Evolutionary conservation across 768 basidiomycete species (phyloP).

Genomic region (Pleurotus eryngii): DNA sequence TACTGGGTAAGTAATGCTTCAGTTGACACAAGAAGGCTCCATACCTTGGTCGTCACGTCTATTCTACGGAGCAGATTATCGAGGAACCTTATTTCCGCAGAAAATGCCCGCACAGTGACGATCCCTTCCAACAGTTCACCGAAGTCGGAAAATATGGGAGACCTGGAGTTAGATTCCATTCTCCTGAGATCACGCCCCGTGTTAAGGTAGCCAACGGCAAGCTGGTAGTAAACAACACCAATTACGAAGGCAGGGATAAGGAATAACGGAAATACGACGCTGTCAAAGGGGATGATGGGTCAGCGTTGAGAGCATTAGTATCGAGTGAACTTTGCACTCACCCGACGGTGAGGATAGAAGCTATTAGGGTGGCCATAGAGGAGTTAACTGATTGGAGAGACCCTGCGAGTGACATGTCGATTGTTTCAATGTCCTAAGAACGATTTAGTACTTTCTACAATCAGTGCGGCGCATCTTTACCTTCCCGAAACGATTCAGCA

Average conservation of each 20-base stretch:
- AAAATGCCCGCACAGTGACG: conserved; percentile 91
- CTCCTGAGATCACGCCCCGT: conserved; percentile 83
- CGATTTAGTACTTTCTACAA: background rate
- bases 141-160: conserved; percentile 82
- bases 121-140: conserved; percentile 75
- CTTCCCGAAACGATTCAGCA: conserved; percentile 84
- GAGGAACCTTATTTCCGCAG: conserved; percentile 75
- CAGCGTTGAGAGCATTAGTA: conserved; percentile 1
- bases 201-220: conserved; percentile 71
- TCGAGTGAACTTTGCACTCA: conserved; percentile 28
- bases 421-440: conserved; percentile 74
- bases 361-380: conserved; percentile 73
- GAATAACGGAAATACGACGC: conserved; percentile 80
- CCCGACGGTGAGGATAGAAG: conserved; percentile 71
- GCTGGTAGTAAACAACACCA: conserved; percentile 66
- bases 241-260: conserved; percentile 73
- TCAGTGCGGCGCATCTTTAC: conserved; percentile 20
- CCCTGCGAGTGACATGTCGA: conserved; percentile 68
- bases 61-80: conserved; percentile 70
- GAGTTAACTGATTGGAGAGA: conserved; percentile 76
- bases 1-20: background rate
- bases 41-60: conserved; percentile 73
- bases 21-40: background rate
- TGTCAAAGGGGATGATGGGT: conserved; percentile 15
- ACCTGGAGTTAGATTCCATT: conserved; percentile 87